phyloP scores from a whole-genome alignment of 2,329 filamentous ascomycete genomes.

The Aspergillus arachidicola region DNA sequence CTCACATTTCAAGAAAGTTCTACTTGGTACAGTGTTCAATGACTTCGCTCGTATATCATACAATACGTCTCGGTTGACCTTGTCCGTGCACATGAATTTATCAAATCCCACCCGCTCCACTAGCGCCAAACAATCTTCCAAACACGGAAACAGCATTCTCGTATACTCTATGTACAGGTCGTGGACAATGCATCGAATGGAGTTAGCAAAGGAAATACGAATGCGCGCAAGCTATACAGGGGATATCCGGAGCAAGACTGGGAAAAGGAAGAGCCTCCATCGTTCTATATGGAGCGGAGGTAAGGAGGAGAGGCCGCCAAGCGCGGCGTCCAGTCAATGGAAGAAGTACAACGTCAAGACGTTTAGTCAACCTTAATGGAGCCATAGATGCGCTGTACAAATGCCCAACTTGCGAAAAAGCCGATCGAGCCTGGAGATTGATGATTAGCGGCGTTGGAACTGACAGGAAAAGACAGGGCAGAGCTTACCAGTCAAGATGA shows the following conservation, averaged over 20 bases:
- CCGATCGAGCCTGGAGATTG: slow-evolving; percentile 78
- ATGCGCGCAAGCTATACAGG: slow-evolving; percentile 10
- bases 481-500: slow-evolving; percentile 84
- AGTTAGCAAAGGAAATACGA: slow-evolving; percentile 1
- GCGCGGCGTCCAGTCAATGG: neutral
- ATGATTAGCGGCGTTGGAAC: neutral
- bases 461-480: neutral
- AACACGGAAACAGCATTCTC: slow-evolving; percentile 13
- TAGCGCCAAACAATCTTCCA: slow-evolving; percentile 10
- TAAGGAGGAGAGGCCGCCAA: neutral
- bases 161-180: slow-evolving; percentile 20
- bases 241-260: slow-evolving; percentile 9
- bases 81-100: neutral
- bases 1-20: neutral
- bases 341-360: neutral
- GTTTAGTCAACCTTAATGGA: slow-evolving; percentile 95
- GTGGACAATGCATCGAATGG: slow-evolving; percentile 4
- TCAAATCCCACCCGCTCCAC: neutral
- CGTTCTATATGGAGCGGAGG: neutral
- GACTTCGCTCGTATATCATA: neutral
- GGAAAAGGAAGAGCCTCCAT: neutral
- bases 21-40: neutral
- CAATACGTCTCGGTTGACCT: neutral
- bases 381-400: slow-evolving; percentile 88
- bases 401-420: slow-evolving; percentile 92